These are phyloP conservation scores for Venustampulla echinocandica DNA, from an alignment of 495 filamentous ascomycete species.

Conservation along the genomic window DNA sequence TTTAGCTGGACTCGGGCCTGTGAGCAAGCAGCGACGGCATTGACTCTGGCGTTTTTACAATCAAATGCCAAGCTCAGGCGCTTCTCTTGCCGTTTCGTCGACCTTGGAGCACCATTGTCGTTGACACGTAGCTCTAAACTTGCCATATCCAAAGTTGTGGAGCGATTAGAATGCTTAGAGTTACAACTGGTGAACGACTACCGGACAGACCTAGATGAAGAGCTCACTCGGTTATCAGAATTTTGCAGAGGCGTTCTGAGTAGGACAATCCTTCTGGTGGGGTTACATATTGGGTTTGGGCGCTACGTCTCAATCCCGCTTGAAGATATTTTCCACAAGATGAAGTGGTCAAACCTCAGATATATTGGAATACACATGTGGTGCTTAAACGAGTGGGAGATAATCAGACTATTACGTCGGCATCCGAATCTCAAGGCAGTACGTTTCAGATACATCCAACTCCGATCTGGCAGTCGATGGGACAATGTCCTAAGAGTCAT, in stretches of 20 bases:
- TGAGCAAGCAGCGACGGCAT: constrained; percentile 48
- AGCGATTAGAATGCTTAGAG: constrained; percentile 49
- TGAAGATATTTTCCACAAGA: constrained; percentile 50
- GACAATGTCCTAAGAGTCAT: constrained; percentile 49
- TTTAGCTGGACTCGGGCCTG: constrained; percentile 51
- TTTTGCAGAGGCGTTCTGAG: not conserved
- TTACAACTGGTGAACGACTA: constrained; percentile 48
- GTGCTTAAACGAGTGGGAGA: constrained; percentile 50
- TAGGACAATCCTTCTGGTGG: constrained; percentile 35
- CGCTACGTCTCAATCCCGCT: constrained; percentile 40
- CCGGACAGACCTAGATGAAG: constrained; percentile 39
- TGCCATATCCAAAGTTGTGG: constrained; percentile 43
- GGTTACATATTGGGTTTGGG: constrained; percentile 61
- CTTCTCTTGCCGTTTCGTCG: constrained; percentile 58
- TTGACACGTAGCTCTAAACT: constrained; percentile 38
- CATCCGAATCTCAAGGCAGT: constrained; percentile 51
- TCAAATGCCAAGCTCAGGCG: constrained; percentile 41
- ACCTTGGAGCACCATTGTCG: constrained; percentile 46
- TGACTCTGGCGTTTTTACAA: constrained; percentile 47
- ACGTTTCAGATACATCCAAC: constrained; percentile 46
- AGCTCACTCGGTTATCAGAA: constrained; percentile 44
- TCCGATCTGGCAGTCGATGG: constrained; percentile 53
- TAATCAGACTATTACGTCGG: constrained; percentile 46
- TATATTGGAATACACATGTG: constrained; percentile 60
- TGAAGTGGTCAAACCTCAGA: constrained; percentile 51